Conservation (phyloP, 768 basidiomycete genomes). For the Hebeloma cylindrosporum region DNA sequence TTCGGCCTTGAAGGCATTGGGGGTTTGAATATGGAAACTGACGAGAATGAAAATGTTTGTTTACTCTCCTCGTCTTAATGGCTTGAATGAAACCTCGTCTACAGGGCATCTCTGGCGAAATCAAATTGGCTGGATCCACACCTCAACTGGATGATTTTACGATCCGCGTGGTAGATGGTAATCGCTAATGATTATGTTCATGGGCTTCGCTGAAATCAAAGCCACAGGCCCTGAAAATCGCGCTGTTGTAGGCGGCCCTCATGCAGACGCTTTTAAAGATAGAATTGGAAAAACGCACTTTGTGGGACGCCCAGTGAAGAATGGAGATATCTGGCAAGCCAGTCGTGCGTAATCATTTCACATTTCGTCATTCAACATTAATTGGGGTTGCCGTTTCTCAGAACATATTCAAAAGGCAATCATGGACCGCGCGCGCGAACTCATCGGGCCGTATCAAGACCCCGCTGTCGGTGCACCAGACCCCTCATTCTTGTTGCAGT, state of each 20-base stretch:
- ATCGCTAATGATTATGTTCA: slow-evolving; percentile 9
- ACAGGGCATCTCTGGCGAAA: slow-evolving; percentile 72
- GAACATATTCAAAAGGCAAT: slow-evolving; percentile 66
- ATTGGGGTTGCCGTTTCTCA: slow-evolving; percentile 24
- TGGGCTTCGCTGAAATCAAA: background rate
- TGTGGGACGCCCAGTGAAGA: slow-evolving; percentile 57
- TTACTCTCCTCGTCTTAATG: background rate
- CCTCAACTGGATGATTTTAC: slow-evolving; percentile 82
- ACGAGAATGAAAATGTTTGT: slow-evolving; percentile 71
- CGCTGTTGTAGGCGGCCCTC: slow-evolving; percentile 52
- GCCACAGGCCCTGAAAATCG: slow-evolving; percentile 56
- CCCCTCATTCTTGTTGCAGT: slow-evolving; percentile 74
- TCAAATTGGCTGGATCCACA: slow-evolving; percentile 71
- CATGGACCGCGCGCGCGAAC: slow-evolving; percentile 52
- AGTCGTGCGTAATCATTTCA: slow-evolving; percentile 54
- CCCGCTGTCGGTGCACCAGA: slow-evolving; percentile 56
- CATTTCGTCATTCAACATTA: background rate
- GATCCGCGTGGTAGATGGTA: slow-evolving; percentile 79
- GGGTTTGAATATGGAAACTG: slow-evolving; percentile 74
- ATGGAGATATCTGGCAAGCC: slow-evolving; percentile 80
- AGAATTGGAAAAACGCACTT: slow-evolving; percentile 72
- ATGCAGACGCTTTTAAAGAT: slow-evolving; percentile 56
- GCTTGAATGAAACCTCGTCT: background rate
- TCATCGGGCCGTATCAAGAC: slow-evolving; percentile 57
- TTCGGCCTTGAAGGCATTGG: slow-evolving; percentile 87